Evolutionary conservation across 164 flowering plant genomes (phyloP), one percentile per base, ranked within the genome.

Genomic region (Annona cherimola): DNA sequence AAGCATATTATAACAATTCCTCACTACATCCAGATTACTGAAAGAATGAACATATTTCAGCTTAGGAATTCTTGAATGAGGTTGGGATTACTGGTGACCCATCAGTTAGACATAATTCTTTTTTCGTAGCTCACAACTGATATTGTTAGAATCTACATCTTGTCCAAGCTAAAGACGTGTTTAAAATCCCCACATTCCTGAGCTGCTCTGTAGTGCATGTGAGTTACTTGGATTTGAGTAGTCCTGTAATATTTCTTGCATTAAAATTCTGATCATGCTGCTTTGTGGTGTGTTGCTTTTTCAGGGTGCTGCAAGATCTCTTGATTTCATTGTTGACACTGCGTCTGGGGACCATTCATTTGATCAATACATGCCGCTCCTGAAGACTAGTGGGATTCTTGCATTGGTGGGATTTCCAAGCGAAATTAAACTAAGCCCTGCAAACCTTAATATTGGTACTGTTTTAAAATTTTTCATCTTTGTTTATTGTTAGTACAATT

Each of bases 301-400:
- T 72, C 85, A 92, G 94, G 87, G 75, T 4, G 44, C 81, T 69
- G 72, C 72, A 5, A 86, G 81, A 45, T 83, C 90, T 50, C 74
- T 89, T 8, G 92, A 91, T 78, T 91, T 90, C 74, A 88, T 94
- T 19, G 64, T 94, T 16, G 92, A 90, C 77, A 81, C 92, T 2
- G 96, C 96, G 63, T 88, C 98, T 4, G 98, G 97, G 11, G 93
- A 89, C 83, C 95, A 90, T 73, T 83, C 88, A 62, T 89, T 92
- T 71, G 97, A 94, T 85, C 85, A 79, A 39, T 94, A 86, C 84
- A 65, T 92, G 90, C 80, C 92, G 0, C 79, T 86, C 69, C 71
- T 94, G 82, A 90, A 92, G 84, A 82, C 83, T 18, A 70, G 16
- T 60, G 98, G 94, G 20, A 80, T 83, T 64, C 80, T 88, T 5